Base-by-base conservation (phyloP, 768 basidiomycete genomes). In the Suillus ampliporus region DNA sequence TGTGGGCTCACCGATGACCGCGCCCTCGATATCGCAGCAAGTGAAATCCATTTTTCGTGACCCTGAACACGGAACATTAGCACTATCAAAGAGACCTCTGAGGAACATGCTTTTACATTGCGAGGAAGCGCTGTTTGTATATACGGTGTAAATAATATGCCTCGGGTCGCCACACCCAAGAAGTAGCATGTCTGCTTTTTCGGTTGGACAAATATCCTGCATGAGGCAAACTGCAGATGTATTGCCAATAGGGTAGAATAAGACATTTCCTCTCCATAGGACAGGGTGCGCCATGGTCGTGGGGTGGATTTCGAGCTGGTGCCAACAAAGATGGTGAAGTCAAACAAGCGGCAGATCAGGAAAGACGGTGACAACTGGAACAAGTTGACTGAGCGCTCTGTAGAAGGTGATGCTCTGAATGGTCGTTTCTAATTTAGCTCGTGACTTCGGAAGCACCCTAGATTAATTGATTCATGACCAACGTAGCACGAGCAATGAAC, bases 171-270 rank as follows among this genome's bases (percentile, higher is more conserved):
- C 86, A 65, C 85, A 87, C 34, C 82, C 86, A 31, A 87, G 74
- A 17, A 86, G 78, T 4, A 89, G 75, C 34, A 87, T 69, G 23
- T 79, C 70, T 7, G 82, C 84, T n/a, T 71, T 57, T 57, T 78
- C 70, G 63, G 85, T 85, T 1, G 81, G 80, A 60, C 83, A 71
- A 4, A 88, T 68, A 44, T 80, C 76, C 60, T 81, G 74, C 4
- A 82, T 82, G 19, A 88, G 72, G 48, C 75, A 82, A 5, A 83
- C 72, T 6, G 88, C 81, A 5, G 85, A 77, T 0, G 87, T 87
- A 67, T 87, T 87, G 40, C 88, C 87, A n/a, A 86, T 74, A 3
- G 86, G 82, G 71, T 87, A 88, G 74, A 86, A 88, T 62, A 79
- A 84, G 2, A 71, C 70, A 64, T 77, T 79, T 14, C 73, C 77